These are phyloP conservation scores for Botrytis squamosa DNA, from an alignment of 2,329 filamentous ascomycete genomes.

Conservation along the genomic window DNA sequence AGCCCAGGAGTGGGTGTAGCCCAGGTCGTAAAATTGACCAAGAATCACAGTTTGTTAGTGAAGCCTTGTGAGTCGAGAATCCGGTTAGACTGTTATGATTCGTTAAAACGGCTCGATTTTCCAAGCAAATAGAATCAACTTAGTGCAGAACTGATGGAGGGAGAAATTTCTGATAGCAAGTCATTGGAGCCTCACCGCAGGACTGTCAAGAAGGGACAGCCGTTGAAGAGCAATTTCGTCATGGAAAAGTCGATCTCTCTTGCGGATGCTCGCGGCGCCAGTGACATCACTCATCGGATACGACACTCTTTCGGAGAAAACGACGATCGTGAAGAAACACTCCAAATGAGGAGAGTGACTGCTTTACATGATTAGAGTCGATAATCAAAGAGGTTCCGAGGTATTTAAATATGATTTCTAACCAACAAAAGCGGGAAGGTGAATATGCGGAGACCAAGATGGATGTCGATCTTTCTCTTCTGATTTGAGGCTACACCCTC, in stretches of 20 bases:
- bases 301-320: not conserved
- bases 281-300: not conserved
- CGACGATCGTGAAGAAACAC: not conserved
- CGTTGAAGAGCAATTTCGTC: not conserved
- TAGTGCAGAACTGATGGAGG: not conserved
- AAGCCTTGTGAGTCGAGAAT: not conserved
- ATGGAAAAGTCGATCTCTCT: not conserved
- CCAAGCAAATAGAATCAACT: not conserved
- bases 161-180: not conserved
- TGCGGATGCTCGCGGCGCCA: not conserved
- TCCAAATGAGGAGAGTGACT: too few species aligned
- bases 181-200: not conserved
- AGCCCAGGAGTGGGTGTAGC: not conserved
- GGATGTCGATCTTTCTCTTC: not conserved
- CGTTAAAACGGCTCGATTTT: not conserved
- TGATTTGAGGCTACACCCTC: not conserved
- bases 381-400: not conserved
- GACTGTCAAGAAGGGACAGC: not conserved
- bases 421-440: not conserved
- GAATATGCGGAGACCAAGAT: not conserved
- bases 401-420: not conserved
- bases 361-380: not conserved
- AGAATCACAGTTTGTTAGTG: not conserved
- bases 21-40: not conserved
- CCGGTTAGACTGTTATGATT: not conserved